Base-by-base conservation (phyloP, 495 filamentous ascomycete species). In the Aspergillus kassunensis region DNA sequence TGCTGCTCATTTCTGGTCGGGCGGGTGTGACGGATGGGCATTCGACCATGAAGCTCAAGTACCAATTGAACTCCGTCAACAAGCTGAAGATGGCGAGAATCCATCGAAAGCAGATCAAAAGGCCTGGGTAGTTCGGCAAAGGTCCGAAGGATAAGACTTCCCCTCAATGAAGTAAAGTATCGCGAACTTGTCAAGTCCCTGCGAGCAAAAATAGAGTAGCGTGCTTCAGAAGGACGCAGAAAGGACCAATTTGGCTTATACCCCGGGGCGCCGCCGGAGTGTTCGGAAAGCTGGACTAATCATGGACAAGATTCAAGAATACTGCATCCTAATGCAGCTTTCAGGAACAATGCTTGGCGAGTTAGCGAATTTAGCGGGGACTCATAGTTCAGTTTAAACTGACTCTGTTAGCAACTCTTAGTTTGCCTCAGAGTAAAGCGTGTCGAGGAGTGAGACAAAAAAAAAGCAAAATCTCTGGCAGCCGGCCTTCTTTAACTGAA, bases 381-480 rank as follows among this genome's bases (percentile, higher is more conserved):
- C 16, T 45, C 43, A 45, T 45, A n/a, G 43, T 45, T 31, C 27
- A n/a, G 43, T 45, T 31, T 16, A 45, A 21, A 21, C 30, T 19
- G 42, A 44, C 40, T 43, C 40, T 43, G 21, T 41, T 44, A 44
- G 41, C 41, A 44, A 19, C 36, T 19, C 36, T 21, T 41, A 41
- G 39, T 41, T 12, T 45, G 44, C 18, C 20, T 35, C 29, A 35
- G 44, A 46, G 6, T 46, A 18, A 15, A 35, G 16, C 44, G 12
- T 8, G 44, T 46, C 30, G 25, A 13, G 31, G 19, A 21, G 30
- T 23, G 30, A 44, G 30, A 35, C 44, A 46, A 18, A 35, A 23
- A 23, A 35, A 46, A 34, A 24, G 30, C 29, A 46, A 46, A 33
- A 24, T 35, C 18, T 35, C 29, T 46, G 30, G 24, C 44, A 46